These are phyloP conservation scores for Vitis amurensis DNA, from an alignment of 164 flowering plant species.

Conservation along the genomic window DNA sequence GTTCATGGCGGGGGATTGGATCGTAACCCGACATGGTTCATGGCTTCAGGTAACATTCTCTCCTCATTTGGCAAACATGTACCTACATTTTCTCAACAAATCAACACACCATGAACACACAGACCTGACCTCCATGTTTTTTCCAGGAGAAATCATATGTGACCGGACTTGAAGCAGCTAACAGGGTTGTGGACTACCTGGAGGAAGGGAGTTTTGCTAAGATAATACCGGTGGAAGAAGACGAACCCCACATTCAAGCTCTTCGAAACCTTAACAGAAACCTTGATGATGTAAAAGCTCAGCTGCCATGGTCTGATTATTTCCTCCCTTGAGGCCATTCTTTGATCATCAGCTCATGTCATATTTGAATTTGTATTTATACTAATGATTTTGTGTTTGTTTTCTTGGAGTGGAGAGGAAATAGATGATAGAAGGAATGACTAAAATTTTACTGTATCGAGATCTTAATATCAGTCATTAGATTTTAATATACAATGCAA, in stretches of 20 bases:
- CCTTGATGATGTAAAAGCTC: slow-evolving; percentile 42
- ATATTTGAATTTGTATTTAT: too few relatives aligned
- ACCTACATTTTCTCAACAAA: too few relatives aligned
- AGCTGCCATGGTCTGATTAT: slow-evolving; percentile 50
- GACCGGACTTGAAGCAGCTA: slow-evolving; percentile 73
- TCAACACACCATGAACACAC: too few relatives aligned
- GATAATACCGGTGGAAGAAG: slow-evolving; percentile 60
- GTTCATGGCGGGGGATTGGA: slow-evolving; percentile 78
- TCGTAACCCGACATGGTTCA: slow-evolving; percentile 65
- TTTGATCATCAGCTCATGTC: too few relatives aligned
- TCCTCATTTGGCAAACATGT: neutral
- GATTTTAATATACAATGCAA: too few relatives aligned
- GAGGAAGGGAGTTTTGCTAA: slow-evolving; percentile 65
- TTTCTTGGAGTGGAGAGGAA: too few relatives aligned
- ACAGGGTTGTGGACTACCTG: slow-evolving; percentile 55
- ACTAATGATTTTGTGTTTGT: too few relatives aligned
- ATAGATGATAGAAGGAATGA: too few relatives aligned
- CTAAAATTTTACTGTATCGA: too few relatives aligned
- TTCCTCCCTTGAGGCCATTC: slow-evolving; percentile 31
- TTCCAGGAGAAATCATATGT: slow-evolving; percentile 65
- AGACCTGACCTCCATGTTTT: neutral
- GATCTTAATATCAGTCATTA: too few relatives aligned
- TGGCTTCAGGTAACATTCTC: slow-evolving; percentile 53
- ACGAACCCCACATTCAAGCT: slow-evolving; percentile 61
- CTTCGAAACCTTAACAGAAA: slow-evolving; percentile 54